Evolutionary conservation across 768 basidiomycete genomes (phyloP).

Genomic region (Hypholoma sublateritium): DNA sequence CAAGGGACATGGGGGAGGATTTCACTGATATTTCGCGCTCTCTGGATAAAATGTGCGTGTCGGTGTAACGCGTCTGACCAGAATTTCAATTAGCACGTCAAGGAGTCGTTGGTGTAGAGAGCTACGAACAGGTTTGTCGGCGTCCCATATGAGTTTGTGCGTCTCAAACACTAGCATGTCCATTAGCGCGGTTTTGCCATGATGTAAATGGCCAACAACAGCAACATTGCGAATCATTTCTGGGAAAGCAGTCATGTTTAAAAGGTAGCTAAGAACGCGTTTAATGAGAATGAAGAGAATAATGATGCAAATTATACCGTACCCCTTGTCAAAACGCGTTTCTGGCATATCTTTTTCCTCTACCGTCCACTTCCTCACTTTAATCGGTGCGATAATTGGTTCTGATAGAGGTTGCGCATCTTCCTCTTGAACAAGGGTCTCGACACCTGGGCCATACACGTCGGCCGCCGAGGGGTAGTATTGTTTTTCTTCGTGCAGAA

Average conservation of each 20-base stretch:
- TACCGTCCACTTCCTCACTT: constrained; percentile 91
- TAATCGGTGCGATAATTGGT: constrained; percentile 93
- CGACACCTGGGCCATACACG: constrained; percentile 91
- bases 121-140: constrained; percentile 70
- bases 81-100: constrained; percentile 7
- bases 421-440: constrained; percentile 97
- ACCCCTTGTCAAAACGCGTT: constrained; percentile 98
- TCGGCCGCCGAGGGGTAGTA: constrained; percentile 94
- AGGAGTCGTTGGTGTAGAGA: not conserved
- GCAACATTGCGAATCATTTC: constrained; percentile 97
- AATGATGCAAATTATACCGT: constrained; percentile 23
- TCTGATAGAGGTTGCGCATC: constrained; percentile 94
- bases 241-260: constrained; percentile 89
- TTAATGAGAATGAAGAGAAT: constrained; percentile 1
- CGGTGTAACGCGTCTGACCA: constrained; percentile 86
- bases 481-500: constrained; percentile 97
- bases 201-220: constrained; percentile 94
- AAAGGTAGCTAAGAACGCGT: constrained; percentile 65
- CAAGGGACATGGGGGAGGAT: constrained; percentile 93
- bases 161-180: constrained; percentile 98
- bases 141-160: constrained; percentile 92
- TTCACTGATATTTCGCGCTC: constrained; percentile 93
- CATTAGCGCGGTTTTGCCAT: constrained; percentile 95
- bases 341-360: constrained; percentile 96
- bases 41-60: constrained; percentile 88